phyloP scores from a whole-genome alignment of 768 basidiomycete genomes.

The Hysterangium stoloniferum region DNA sequence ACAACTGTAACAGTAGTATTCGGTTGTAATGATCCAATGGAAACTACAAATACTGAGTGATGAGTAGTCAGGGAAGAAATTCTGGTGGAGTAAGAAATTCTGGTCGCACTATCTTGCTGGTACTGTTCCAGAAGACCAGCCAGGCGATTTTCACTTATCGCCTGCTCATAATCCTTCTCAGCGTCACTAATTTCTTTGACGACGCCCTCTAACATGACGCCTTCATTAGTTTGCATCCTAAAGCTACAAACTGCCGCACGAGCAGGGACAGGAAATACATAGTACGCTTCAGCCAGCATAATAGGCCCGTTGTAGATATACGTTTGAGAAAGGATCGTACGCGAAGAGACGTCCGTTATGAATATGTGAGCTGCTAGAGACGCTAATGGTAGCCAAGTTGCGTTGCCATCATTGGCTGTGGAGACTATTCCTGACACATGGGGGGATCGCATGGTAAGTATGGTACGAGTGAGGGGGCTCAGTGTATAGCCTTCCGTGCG shows the following conservation, averaged over 20 bases:
- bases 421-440: slow-evolving; percentile 1
- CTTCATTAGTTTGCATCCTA: slow-evolving; percentile 38
- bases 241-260: slow-evolving; percentile 49
- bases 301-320: not conserved
- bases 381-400: not conserved
- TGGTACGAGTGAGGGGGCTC: no score
- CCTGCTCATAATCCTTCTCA: slow-evolving; percentile 31
- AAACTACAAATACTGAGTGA: slow-evolving; percentile 46
- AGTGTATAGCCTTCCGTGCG: no score
- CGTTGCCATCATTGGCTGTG: not conserved
- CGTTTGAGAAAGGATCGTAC: not conserved
- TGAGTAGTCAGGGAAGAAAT: not conserved
- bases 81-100: not conserved
- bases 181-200: slow-evolving; percentile 44
- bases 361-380: not conserved
- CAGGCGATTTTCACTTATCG: slow-evolving; percentile 30
- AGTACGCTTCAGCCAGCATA: slow-evolving; percentile 24
- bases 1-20: slow-evolving; percentile 30
- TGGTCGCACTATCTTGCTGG: slow-evolving; percentile 44
- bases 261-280: slow-evolving; percentile 53
- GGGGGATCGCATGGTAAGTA: no score
- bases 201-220: slow-evolving; percentile 34
- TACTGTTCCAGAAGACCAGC: slow-evolving; percentile 43
- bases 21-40: slow-evolving; percentile 45
- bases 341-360: slow-evolving; percentile 2